phyloP scores from a whole-genome alignment of 108 stramenopile species.

The Cylindrotheca closterium region DNA sequence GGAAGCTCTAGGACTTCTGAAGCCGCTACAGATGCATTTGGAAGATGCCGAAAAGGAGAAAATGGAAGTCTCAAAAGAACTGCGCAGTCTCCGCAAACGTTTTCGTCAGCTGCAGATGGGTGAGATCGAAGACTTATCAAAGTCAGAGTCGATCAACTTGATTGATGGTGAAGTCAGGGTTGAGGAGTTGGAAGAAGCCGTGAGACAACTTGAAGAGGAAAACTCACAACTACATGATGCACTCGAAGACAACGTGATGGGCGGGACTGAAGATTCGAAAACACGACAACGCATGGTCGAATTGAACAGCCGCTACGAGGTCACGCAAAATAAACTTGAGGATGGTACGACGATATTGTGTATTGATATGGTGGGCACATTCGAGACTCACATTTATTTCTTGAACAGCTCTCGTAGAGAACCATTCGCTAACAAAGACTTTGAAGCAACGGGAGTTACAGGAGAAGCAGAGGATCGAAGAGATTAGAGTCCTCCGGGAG shows the following conservation, averaged over 20 bases:
- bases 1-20: conserved; percentile 49
- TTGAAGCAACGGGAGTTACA: conserved; percentile 38
- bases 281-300: conserved; percentile 45
- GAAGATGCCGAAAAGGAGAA: conserved; percentile 58
- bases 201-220: conserved; percentile 44
- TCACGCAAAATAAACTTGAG: conserved; percentile 43
- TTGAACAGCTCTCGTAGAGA: conserved; percentile 47
- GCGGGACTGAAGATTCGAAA: conserved; percentile 17
- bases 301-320: conserved; percentile 50
- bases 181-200: conserved; percentile 39
- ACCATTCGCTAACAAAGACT: conserved; percentile 40
- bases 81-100: conserved; percentile 34
- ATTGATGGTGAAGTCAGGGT: conserved; percentile 16
- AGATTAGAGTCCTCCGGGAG: conserved; percentile 16
- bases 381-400: too few relatives aligned
- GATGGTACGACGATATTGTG: too few relatives aligned
- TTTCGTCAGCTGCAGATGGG: conserved; percentile 32
- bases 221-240: conserved; percentile 55
- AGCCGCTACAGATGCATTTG: conserved; percentile 51
- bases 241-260: conserved; percentile 35
- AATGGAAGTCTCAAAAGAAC: conserved; percentile 36
- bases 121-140: conserved; percentile 31
- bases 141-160: conserved; percentile 2
- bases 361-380: too few relatives aligned
- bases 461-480: conserved; percentile 23